Conservation (phyloP, 2,329 filamentous ascomycete species). For the Teratosphaeria gauchensis region DNA sequence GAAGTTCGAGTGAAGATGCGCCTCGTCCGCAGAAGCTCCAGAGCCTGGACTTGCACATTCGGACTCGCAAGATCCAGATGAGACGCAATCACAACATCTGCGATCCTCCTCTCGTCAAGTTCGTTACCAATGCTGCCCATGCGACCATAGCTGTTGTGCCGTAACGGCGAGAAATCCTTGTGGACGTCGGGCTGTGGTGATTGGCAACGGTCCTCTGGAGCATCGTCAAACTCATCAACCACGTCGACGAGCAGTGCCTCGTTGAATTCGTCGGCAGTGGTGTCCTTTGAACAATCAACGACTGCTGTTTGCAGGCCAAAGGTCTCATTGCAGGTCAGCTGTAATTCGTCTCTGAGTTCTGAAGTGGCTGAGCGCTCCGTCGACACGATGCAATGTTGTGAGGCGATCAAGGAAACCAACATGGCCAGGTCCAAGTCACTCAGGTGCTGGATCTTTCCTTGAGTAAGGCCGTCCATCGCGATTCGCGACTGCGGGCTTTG, state of each 20-base stretch:
- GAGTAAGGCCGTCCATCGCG: slow-evolving; percentile 10
- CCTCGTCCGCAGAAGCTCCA: slow-evolving; percentile 67
- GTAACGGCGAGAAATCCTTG: slow-evolving; percentile 9
- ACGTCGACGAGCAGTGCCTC: slow-evolving; percentile 51
- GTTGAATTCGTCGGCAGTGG: slow-evolving; percentile 72
- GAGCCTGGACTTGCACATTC: slow-evolving; percentile 70
- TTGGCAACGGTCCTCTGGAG: neutral
- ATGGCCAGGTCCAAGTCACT: slow-evolving; percentile 82
- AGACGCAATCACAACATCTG: slow-evolving; percentile 73
- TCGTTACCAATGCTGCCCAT: slow-evolving; percentile 14
- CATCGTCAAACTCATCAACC: slow-evolving; percentile 13
- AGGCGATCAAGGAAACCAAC: slow-evolving; percentile 68
- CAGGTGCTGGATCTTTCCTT: slow-evolving; percentile 59
- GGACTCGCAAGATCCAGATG: slow-evolving; percentile 66
- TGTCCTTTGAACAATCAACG: slow-evolving; percentile 62
- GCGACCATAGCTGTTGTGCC: slow-evolving; percentile 2
- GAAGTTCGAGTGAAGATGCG: slow-evolving; percentile 68
- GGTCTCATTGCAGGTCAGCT: slow-evolving; percentile 59
- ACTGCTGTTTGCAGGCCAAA: slow-evolving; percentile 64
- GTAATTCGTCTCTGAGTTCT: slow-evolving; percentile 17
- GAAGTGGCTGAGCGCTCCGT: slow-evolving; percentile 43
- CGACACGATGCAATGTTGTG: slow-evolving; percentile 83
- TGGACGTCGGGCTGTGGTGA: slow-evolving; percentile 3
- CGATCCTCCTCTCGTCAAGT: slow-evolving; percentile 49
- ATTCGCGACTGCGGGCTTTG: neutral